Evolutionary conservation across 2,329 filamentous ascomycete genomes (phyloP).

Genomic region (Pseudogymnoascus sp.): DNA sequence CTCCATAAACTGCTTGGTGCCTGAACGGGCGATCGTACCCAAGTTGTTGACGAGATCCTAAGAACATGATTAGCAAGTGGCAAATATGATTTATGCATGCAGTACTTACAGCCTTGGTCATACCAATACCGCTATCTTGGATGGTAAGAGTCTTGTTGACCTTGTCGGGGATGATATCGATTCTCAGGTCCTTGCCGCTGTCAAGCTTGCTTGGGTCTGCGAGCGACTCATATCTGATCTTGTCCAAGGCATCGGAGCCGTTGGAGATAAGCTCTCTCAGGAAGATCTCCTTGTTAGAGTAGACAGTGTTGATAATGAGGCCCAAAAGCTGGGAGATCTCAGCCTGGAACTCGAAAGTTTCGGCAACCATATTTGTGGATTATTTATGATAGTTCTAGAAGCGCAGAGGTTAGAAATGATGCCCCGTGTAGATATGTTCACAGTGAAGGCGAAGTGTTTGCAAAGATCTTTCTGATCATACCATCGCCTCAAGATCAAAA

Average conservation of each 20-base stretch:
- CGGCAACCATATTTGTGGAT: conserved; percentile 64
- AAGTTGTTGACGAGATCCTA: conserved; percentile 99
- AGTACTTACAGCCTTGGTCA: conserved; percentile 95
- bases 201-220: conserved; percentile 97
- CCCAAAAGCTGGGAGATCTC: conserved; percentile 99
- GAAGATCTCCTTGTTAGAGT: conserved; percentile 99
- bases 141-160: conserved; percentile 96
- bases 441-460: not conserved
- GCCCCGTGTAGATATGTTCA: not conserved
- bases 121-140: conserved; percentile 97
- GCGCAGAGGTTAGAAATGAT: not conserved
- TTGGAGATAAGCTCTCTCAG: conserved; percentile 97
- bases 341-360: conserved; percentile 99
- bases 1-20: conserved; percentile 99
- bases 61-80: conserved; percentile 31
- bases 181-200: conserved; percentile 92
- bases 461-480: not conserved
- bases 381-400: conserved; percentile 10
- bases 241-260: conserved; percentile 97
- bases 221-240: conserved; percentile 98
- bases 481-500: not conserved
- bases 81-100: not conserved
- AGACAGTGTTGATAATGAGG: conserved; percentile 99
- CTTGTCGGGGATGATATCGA: conserved; percentile 98
- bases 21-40: conserved; percentile 97